phyloP scores from a whole-genome alignment of 2,329 filamentous ascomycete species.

The Periconia macrospinosa region DNA sequence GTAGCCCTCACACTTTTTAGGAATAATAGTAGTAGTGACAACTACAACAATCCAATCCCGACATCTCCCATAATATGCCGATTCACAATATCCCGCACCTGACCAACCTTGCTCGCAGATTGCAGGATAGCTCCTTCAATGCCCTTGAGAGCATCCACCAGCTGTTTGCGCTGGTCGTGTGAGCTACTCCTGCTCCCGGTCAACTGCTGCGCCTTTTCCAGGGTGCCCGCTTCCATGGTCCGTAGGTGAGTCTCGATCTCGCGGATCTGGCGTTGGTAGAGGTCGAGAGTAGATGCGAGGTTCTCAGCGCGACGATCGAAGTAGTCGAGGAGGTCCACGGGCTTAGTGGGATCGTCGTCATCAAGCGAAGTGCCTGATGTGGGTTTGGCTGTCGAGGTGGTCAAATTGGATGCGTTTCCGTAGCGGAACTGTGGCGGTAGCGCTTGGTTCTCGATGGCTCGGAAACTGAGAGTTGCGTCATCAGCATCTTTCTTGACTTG shows the following conservation, averaged over 20 bases:
- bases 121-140: slow-evolving; percentile 54
- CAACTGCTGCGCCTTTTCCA: slow-evolving; percentile 48
- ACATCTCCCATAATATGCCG: slow-evolving; percentile 44
- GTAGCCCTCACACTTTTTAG: slow-evolving; percentile 1
- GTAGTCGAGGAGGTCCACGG: slow-evolving; percentile 51
- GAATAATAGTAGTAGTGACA: no score
- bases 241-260: slow-evolving; percentile 54
- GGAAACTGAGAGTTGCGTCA: slow-evolving; percentile 72
- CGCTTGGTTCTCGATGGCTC: slow-evolving; percentile 73
- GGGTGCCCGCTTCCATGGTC: slow-evolving; percentile 50
- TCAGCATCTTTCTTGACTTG: slow-evolving; percentile 67
- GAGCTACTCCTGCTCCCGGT: slow-evolving; percentile 37
- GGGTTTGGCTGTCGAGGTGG: slow-evolving; percentile 30
- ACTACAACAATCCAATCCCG: slow-evolving; percentile 30
- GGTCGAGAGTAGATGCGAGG: slow-evolving; percentile 42
- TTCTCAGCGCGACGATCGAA: slow-evolving; percentile 47
- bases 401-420: slow-evolving; percentile 44
- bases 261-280: slow-evolving; percentile 47
- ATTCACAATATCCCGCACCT: slow-evolving; percentile 51
- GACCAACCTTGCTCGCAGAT: slow-evolving; percentile 52
- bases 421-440: slow-evolving; percentile 68
- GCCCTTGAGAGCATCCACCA: slow-evolving; percentile 50
- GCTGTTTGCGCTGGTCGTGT: slow-evolving; percentile 46
- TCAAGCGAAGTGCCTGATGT: slow-evolving; percentile 34
- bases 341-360: slow-evolving; percentile 40